These are phyloP conservation scores for Castanea sativa DNA, from an alignment of 306 rosid genomes.

Conservation along the genomic window DNA sequence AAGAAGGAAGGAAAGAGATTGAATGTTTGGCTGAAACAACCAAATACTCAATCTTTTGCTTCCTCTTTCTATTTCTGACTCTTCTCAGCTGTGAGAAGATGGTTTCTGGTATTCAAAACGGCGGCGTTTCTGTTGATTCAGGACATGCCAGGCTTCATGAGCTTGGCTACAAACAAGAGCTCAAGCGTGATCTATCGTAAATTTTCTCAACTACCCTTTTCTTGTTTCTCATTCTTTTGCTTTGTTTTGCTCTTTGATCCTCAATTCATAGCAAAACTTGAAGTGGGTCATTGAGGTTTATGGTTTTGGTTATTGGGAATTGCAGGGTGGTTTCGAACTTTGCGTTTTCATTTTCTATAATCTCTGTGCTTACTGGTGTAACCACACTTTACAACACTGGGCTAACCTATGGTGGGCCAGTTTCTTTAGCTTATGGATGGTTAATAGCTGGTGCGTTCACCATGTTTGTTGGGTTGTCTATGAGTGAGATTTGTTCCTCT, in stretches of 20 bases:
- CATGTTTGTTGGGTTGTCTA: conserved; percentile 80
- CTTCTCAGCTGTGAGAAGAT: conserved; percentile 5
- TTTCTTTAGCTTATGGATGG: conserved; percentile 87
- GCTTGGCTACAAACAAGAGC: conserved; percentile 97
- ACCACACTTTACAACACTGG: conserved; percentile 94
- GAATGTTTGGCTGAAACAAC: not conserved
- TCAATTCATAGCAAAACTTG: not conserved
- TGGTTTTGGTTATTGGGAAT: conserved; percentile 7
- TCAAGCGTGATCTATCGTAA: conserved; percentile 98
- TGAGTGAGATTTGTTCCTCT: conserved; percentile 97
- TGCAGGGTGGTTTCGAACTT: conserved; percentile 85
- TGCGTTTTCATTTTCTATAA: conserved; percentile 89
- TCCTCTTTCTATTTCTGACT: not conserved
- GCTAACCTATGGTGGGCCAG: conserved; percentile 78
- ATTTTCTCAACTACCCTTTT: not conserved
- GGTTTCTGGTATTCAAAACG: conserved; percentile 25
- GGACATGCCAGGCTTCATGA: conserved; percentile 86
- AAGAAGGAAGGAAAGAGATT: not conserved
- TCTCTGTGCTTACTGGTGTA: conserved; percentile 85
- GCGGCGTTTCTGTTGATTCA: conserved; percentile 47
- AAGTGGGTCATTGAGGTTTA: not conserved
- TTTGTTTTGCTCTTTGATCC: not conserved
- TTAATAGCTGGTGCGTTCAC: conserved; percentile 68
- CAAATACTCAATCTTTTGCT: not conserved
- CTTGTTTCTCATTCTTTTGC: not conserved